A percentile compares a stretch with the other conserved stretches of the same genome.
Evolutionary conservation across 1,284 basidiomycete genomes (phyloP).

Genomic region (Mycosarcoma maydis): DNA sequence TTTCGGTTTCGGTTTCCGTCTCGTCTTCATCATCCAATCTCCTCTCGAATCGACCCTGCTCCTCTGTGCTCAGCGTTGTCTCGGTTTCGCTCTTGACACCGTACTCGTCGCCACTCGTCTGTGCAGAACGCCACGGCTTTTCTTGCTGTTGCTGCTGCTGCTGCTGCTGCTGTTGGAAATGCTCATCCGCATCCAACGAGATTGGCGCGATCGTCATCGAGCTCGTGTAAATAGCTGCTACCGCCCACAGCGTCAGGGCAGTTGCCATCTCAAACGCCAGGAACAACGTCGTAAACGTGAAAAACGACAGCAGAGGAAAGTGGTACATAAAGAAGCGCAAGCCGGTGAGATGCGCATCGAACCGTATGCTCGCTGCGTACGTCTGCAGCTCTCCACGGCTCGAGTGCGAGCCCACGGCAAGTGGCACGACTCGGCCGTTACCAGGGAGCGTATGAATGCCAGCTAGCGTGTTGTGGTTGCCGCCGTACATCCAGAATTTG

Average conservation of each 20-base stretch:
- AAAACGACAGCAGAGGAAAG: constrained; percentile 58
- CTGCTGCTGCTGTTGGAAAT: constrained; percentile 33
- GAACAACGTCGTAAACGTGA: constrained; percentile 60
- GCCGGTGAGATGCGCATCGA: constrained; percentile 62
- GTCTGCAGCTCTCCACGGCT: constrained; percentile 62
- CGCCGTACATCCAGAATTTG: constrained; percentile 58
- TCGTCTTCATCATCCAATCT: constrained; percentile 8
- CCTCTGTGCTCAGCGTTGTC: constrained; percentile 12
- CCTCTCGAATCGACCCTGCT: constrained; percentile 8
- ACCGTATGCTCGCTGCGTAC: constrained; percentile 52
- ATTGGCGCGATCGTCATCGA: constrained; percentile 23
- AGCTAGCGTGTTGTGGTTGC: constrained; percentile 32
- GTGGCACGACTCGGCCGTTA: constrained; percentile 16
- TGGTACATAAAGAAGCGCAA: constrained; percentile 63
- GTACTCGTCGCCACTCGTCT: background rate
- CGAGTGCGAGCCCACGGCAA: constrained; percentile 36
- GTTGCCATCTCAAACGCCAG: constrained; percentile 58
- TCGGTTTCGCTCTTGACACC: constrained; percentile 14
- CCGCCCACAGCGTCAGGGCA: constrained; percentile 58
- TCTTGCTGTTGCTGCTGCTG: constrained; percentile 3
- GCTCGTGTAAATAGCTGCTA: constrained; percentile 57
- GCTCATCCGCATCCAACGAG: constrained; percentile 33
- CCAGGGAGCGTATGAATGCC: constrained; percentile 20
- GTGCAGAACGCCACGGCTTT: constrained; percentile 2
- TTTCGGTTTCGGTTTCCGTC: constrained; percentile 43